These are phyloP conservation scores for Wickerhamomyces xylosicus DNA, from an alignment of 805 yeast species.

Conservation along the genomic window DNA sequence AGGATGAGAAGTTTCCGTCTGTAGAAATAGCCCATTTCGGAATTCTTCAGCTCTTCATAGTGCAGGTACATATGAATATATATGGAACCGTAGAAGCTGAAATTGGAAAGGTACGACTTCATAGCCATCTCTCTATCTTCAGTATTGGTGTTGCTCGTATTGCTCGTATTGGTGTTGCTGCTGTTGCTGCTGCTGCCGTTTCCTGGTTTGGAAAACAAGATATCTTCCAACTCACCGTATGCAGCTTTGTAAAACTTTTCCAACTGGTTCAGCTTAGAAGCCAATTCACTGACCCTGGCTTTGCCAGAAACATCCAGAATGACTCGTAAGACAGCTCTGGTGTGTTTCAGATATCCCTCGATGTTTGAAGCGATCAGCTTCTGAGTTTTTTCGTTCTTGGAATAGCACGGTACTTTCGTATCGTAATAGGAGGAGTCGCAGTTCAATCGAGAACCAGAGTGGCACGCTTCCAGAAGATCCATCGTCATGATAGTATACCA, in stretches of 20 bases:
- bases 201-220: neutral
- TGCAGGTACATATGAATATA: slow-evolving; percentile 3
- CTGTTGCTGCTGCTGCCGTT: too few relatives aligned
- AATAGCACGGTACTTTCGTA: slow-evolving; percentile 2
- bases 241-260: neutral
- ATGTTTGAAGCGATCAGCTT: neutral
- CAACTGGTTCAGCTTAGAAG: slow-evolving; percentile 1
- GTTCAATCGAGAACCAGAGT: slow-evolving; percentile 5
- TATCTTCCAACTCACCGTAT: neutral
- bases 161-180: neutral
- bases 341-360: neutral
- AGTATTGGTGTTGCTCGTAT: too few relatives aligned
- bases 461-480: slow-evolving; percentile 4
- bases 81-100: slow-evolving; percentile 1
- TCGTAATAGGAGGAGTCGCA: slow-evolving; percentile 3
- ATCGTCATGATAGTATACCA: slow-evolving; percentile 5
- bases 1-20: slow-evolving; percentile 2
- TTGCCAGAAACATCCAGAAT: slow-evolving; percentile 2
- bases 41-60: neutral
- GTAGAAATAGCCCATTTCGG: slow-evolving; percentile 4
- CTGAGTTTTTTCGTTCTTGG: neutral
- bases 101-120: slow-evolving; percentile 1
- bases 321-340: slow-evolving; percentile 1
- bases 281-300: slow-evolving; percentile 1
- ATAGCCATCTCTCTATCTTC: neutral